These are phyloP conservation scores for Ananas comosus DNA, from an alignment of 176 grass and related monocot species.

Conservation along the genomic window DNA sequence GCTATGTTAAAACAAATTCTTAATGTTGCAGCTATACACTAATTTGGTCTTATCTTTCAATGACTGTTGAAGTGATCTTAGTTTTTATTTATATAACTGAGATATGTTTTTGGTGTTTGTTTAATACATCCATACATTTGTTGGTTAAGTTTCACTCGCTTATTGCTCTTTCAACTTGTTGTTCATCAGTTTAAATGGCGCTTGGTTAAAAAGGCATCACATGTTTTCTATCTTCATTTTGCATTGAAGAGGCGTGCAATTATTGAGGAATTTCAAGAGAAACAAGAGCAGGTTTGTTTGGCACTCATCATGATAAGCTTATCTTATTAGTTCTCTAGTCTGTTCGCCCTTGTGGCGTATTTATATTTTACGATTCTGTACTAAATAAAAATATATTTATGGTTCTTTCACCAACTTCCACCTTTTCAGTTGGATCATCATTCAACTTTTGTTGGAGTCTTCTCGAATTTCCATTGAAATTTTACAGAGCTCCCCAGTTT, in stretches of 20 bases:
- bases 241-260: constrained; percentile 61
- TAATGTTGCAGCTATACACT: too few relatives aligned
- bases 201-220: constrained; percentile 54
- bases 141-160: not conserved
- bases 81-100: too few relatives aligned
- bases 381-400: too few relatives aligned
- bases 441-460: not conserved
- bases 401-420: not conserved
- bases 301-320: not conserved
- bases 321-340: not conserved
- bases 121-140: not conserved
- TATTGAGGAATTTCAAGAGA: constrained; percentile 70
- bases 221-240: constrained; percentile 72
- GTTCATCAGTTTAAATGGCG: constrained; percentile 63
- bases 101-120: too few relatives aligned
- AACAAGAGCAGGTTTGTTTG: constrained; percentile 60
- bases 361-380: too few relatives aligned
- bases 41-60: too few relatives aligned
- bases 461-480: not conserved
- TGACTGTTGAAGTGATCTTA: too few relatives aligned
- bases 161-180: constrained; percentile 15
- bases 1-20: too few relatives aligned
- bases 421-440: not conserved
- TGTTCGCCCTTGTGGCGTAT: too few relatives aligned
- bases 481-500: not conserved